Evolutionary conservation across 192 early-diverging fungal species (phyloP).

Genomic region (Oehlia diaphana): DNA sequence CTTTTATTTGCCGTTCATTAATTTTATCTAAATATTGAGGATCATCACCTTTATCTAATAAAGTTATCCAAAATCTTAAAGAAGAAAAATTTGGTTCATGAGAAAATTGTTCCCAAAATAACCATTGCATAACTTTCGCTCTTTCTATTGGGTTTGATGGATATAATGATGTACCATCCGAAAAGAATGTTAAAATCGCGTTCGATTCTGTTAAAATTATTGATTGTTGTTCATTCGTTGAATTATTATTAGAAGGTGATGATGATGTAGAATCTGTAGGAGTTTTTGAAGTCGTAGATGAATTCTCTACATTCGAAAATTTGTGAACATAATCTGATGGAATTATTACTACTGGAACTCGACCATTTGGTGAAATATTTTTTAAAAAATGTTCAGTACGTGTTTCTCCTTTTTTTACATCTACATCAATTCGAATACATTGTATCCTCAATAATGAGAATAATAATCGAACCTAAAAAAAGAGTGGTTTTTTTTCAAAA

Average conservation of each 20-base stretch:
- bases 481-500: not conserved
- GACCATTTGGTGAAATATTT: constrained; percentile 1
- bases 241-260: not conserved
- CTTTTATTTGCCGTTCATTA: constrained; percentile 6
- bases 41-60: constrained; percentile 12
- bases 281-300: not conserved
- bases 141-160: constrained; percentile 17
- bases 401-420: constrained; percentile 19
- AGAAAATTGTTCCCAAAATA: constrained; percentile 29
- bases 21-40: constrained; percentile 24
- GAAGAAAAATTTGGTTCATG: constrained; percentile 6
- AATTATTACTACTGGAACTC: constrained; percentile 13
- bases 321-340: constrained; percentile 15
- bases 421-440: constrained; percentile 1
- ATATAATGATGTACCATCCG: constrained; percentile 1
- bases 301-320: not conserved
- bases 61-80: constrained; percentile 22
- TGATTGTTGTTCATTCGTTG: not conserved
- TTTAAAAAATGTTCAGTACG: not conserved
- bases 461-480: constrained; percentile 22
- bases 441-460: constrained; percentile 21
- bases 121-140: constrained; percentile 23
- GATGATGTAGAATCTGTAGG: not conserved
- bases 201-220: constrained; percentile 21
- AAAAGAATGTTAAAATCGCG: constrained; percentile 15